Percentiles rank a stretch among this genome's conserved stretches.
Evolutionary conservation across 129 eudicot genomes (phyloP).

Genomic region (Artemisia annua): DNA sequence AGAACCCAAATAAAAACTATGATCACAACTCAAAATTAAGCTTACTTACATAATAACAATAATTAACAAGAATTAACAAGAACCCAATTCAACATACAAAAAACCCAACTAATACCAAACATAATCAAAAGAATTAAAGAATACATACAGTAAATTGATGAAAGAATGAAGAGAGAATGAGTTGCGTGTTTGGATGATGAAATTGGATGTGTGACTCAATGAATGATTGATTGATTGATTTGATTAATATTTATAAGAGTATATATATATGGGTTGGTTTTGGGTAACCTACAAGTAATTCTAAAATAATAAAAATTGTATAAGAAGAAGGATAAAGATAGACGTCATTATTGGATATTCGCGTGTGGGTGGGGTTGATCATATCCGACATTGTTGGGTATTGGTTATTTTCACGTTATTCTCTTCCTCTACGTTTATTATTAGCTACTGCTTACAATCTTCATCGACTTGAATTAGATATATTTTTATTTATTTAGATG

Average conservation of each 20-base stretch:
- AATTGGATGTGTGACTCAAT: constrained; percentile 22
- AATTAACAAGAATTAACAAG: not conserved
- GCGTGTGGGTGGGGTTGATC: not conserved
- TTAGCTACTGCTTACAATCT: no score
- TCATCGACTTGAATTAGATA: no score
- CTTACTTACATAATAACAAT: not conserved
- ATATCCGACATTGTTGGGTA: constrained; percentile 20
- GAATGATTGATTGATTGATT: not conserved
- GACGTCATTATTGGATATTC: constrained; percentile 32
- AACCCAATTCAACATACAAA: not conserved
- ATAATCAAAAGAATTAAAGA: not conserved
- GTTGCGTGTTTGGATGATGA: constrained; percentile 18
- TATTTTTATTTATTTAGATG: no score
- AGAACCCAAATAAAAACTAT: no score
- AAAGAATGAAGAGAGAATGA: not conserved
- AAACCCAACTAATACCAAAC: not conserved
- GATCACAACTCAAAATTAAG: no score
- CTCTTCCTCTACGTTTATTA: no score
- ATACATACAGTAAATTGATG: constrained; percentile 22
- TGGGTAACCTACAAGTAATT: constrained; percentile 32
- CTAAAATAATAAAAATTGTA: not conserved
- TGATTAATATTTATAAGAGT: not conserved
- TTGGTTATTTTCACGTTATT: not conserved
- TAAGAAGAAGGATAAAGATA: constrained; percentile 26
- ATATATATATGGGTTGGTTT: not conserved